A percentile compares a stretch with the other conserved stretches of the same genome.
Conservation (phyloP, 768 basidiomycete genomes). For the Clavulina sp. region DNA sequence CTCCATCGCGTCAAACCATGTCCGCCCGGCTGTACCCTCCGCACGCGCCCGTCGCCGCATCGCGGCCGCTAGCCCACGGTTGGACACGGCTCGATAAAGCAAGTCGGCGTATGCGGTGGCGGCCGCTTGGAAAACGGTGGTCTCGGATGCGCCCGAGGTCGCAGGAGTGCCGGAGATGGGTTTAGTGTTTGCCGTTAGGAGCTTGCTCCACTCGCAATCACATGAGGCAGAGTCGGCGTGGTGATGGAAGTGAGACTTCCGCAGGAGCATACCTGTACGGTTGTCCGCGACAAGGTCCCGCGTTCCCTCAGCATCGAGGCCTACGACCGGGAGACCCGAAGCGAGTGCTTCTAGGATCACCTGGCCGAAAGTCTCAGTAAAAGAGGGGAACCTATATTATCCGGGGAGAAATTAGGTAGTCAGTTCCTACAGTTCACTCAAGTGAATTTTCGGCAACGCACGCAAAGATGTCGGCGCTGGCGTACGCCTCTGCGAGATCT, state of each 20-base stretch:
- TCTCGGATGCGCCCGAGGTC: background rate
- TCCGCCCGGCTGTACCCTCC: background rate
- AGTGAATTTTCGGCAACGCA: constrained; percentile 13
- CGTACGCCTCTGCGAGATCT: constrained; percentile 24
- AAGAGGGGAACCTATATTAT: constrained; percentile 6
- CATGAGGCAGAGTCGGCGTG: no score
- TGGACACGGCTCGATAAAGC: background rate
- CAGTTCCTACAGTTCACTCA: no score
- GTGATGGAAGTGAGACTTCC: no score
- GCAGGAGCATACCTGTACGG: background rate
- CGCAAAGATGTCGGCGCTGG: constrained; percentile 27
- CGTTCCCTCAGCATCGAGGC: constrained; percentile 26
- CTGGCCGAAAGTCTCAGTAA: constrained; percentile 23
- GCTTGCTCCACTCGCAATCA: no score
- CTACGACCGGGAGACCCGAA: constrained; percentile 28
- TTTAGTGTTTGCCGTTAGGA: no score
- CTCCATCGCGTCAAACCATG: constrained; percentile 2
- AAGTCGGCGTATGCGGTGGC: background rate
- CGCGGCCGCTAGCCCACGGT: background rate
- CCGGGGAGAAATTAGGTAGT: no score
- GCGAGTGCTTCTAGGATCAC: constrained; percentile 29
- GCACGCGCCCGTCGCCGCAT: background rate
- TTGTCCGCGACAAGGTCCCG: constrained; percentile 12
- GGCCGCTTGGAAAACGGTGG: background rate
- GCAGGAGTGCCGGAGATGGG: background rate